phyloP scores from a whole-genome alignment of 2,329 filamentous ascomycete species.

The Paramyrothecium sp. region DNA sequence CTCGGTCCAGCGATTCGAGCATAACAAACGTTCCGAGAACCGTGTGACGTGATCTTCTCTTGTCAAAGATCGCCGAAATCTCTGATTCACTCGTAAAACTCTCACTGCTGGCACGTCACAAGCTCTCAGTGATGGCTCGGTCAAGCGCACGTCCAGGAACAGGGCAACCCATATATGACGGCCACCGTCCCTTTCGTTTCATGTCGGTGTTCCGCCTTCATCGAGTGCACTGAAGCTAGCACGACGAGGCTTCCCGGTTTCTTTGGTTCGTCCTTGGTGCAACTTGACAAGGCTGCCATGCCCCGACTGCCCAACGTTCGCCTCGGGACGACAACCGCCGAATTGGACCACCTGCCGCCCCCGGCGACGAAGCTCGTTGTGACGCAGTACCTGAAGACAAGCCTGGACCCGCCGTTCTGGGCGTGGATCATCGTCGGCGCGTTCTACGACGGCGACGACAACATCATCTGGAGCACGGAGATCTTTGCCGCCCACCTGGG shows the following conservation, averaged over 20 bases:
- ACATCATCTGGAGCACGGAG: conserved; percentile 45
- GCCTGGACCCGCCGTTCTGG: conserved; percentile 33
- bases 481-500: conserved; percentile 34
- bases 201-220: too few relatives aligned
- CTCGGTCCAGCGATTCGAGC: too few relatives aligned
- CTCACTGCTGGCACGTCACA: too few relatives aligned
- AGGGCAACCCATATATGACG: too few relatives aligned
- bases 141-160: too few relatives aligned
- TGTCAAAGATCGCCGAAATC: too few relatives aligned
- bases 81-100: too few relatives aligned
- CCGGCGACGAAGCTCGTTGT: conserved; percentile 45
- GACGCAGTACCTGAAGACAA: conserved; percentile 37
- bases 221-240: too few relatives aligned
- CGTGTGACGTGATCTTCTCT: too few relatives aligned
- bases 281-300: not conserved
- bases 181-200: too few relatives aligned
- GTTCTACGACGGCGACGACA: conserved; percentile 42
- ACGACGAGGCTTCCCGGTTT: not conserved
- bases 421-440: conserved; percentile 45
- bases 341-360: conserved; percentile 33
- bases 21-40: too few relatives aligned
- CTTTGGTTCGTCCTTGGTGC: not conserved
- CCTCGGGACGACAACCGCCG: conserved; percentile 24
- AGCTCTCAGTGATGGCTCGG: too few relatives aligned
- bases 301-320: conserved; percentile 3